Conservation (phyloP, 2,329 filamentous ascomycete genomes). For the Aspergillus ibericus region DNA sequence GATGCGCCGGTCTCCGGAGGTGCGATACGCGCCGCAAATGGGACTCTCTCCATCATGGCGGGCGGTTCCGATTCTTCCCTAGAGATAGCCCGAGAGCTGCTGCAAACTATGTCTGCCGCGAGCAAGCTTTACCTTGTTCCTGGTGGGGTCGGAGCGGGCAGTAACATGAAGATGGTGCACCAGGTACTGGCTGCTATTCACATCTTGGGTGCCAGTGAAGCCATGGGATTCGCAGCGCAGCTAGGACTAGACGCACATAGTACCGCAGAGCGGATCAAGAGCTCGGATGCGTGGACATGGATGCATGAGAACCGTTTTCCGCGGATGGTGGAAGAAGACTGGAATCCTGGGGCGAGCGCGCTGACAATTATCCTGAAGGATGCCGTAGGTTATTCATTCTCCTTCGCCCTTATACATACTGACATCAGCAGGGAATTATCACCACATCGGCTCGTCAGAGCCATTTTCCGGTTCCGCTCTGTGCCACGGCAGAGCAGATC, state of each 20-base stretch:
- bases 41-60: slow-evolving; percentile 75
- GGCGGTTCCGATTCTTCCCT: slow-evolving; percentile 60
- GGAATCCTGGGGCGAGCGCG: slow-evolving; percentile 59
- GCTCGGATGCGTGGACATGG: slow-evolving; percentile 57
- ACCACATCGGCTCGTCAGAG: slow-evolving; percentile 62
- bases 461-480: slow-evolving; percentile 62
- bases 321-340: slow-evolving; percentile 55
- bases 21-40: slow-evolving; percentile 65
- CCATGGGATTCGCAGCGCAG: slow-evolving; percentile 59
- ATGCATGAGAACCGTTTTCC: slow-evolving; percentile 63
- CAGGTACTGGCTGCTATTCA: slow-evolving; percentile 64
- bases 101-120: slow-evolving; percentile 61
- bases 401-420: neutral
- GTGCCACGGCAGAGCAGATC: slow-evolving; percentile 63
- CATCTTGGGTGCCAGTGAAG: slow-evolving; percentile 61
- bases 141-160: slow-evolving; percentile 60
- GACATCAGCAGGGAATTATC: slow-evolving; percentile 56
- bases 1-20: slow-evolving; percentile 74
- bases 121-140: slow-evolving; percentile 63
- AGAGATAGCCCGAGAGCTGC: slow-evolving; percentile 56
- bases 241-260: slow-evolving; percentile 53
- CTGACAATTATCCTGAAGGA: slow-evolving; percentile 63
- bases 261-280: slow-evolving; percentile 47
- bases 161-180: slow-evolving; percentile 65
- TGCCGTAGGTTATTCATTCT: slow-evolving; percentile 33